Evolutionary conservation across 805 yeast genomes (phyloP).

Genomic region (Zygosaccharomyces siamensis): DNA sequence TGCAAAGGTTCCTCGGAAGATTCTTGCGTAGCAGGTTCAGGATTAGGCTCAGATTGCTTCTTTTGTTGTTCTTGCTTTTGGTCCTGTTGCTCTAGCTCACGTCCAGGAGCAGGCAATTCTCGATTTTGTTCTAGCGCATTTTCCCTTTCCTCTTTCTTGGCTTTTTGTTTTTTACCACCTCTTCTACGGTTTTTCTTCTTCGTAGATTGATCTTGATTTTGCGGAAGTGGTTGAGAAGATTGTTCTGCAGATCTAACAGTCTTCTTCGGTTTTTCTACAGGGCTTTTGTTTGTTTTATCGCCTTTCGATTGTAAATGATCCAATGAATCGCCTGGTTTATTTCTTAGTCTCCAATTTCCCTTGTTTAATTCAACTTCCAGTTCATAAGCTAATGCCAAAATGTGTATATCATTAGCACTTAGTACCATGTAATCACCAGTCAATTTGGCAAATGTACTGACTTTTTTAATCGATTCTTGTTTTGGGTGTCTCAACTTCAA

Average conservation of each 20-base stretch:
- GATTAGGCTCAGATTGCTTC: slow-evolving; percentile 2
- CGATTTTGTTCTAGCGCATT: not conserved
- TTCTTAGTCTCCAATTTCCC: slow-evolving; percentile 69
- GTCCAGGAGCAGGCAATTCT: not conserved
- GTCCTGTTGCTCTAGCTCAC: slow-evolving; percentile 1
- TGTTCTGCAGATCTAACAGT: slow-evolving; percentile 17
- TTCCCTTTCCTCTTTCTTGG: slow-evolving; percentile 43
- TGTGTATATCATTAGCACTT: slow-evolving; percentile 86
- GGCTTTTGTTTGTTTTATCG: slow-evolving; percentile 9
- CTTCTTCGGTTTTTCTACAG: slow-evolving; percentile 13
- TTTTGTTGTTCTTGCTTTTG: not conserved
- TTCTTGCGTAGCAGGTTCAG: slow-evolving; percentile 1
- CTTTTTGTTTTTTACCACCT: slow-evolving; percentile 63
- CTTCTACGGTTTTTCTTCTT: slow-evolving; percentile 48
- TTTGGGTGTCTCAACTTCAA: slow-evolving; percentile 75
- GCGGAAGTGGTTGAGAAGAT: not conserved
- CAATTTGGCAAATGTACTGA: slow-evolving; percentile 68
- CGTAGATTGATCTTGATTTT: not conserved
- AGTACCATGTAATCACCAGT: slow-evolving; percentile 91
- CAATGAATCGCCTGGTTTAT: slow-evolving; percentile 59
- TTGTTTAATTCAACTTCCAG: slow-evolving; percentile 65
- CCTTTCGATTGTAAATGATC: slow-evolving; percentile 23
- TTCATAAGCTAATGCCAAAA: slow-evolving; percentile 87
- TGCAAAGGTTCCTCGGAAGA: slow-evolving; percentile 13
- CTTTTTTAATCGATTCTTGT: slow-evolving; percentile 55